Conservation (phyloP, 225 moss, liverwort and hornwort species). For the Marchantia polymorpha region DNA sequence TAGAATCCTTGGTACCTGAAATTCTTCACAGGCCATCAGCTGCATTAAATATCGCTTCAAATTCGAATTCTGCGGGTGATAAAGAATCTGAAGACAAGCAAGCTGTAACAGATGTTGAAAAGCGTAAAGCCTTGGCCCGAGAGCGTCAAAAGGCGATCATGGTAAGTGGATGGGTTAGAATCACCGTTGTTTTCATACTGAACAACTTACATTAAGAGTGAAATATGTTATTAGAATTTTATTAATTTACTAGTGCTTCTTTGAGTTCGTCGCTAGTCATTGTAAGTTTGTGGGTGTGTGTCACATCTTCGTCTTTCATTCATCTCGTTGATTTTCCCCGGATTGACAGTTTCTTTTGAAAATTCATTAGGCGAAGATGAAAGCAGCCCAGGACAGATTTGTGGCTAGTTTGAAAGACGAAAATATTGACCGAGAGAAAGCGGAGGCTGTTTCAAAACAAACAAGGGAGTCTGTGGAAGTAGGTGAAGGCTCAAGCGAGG, state of each 20-base stretch:
- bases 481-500: slow-evolving; percentile 55
- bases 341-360: background rate
- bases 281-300: background rate
- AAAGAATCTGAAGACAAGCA: slow-evolving; percentile 55
- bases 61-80: slow-evolving; percentile 32
- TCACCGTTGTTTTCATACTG: background rate
- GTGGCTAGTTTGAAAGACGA: slow-evolving; percentile 58
- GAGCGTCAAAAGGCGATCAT: slow-evolving; percentile 78
- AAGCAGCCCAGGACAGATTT: slow-evolving; percentile 84
- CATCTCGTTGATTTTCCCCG: too few species aligned
- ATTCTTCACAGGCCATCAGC: slow-evolving; percentile 56
- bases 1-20: slow-evolving; percentile 79
- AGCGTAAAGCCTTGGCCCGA: slow-evolving; percentile 64
- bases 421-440: slow-evolving; percentile 40
- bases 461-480: slow-evolving; percentile 49
- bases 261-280: background rate
- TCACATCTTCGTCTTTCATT: background rate
- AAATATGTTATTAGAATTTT: background rate
- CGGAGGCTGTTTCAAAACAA: slow-evolving; percentile 52
- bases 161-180: slow-evolving; percentile 41
- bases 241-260: background rate
- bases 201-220: background rate
- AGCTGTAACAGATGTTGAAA: slow-evolving; percentile 58
- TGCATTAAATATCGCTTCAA: slow-evolving; percentile 32
- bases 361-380: slow-evolving; percentile 71